These are phyloP conservation scores for Colletotrichum orchidophilum DNA, from an alignment of 2,329 filamentous ascomycete genomes.

Conservation along the genomic window DNA sequence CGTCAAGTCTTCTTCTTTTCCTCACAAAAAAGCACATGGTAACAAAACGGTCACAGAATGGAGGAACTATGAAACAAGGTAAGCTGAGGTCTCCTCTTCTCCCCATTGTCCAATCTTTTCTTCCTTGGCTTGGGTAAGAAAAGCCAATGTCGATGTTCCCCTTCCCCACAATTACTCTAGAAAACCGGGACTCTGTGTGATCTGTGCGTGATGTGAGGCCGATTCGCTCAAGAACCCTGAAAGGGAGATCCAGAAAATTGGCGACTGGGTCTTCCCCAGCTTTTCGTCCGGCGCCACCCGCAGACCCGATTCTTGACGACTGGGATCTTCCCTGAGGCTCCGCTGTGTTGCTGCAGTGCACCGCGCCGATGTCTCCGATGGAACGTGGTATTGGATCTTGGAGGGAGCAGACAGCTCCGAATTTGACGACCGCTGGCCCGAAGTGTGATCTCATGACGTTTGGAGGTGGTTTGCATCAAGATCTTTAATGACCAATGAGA, in stretches of 20 bases:
- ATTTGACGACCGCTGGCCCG: not conserved
- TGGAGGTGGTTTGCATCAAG: not conserved
- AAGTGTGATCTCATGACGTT: not conserved
- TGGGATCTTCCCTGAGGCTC: slow-evolving; percentile 18
- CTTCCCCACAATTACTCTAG: not conserved
- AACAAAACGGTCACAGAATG: not conserved
- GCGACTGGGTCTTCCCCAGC: slow-evolving; percentile 23
- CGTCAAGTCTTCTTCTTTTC: not conserved
- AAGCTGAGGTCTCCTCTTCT: slow-evolving; percentile 13
- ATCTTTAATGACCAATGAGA: not conserved
- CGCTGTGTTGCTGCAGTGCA: slow-evolving; percentile 23
- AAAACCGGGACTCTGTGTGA: not conserved
- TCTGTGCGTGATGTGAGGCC: not conserved
- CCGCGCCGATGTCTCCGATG: slow-evolving; percentile 18
- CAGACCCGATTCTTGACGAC: not conserved
- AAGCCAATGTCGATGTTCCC: not conserved
- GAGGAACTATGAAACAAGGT: slow-evolving; percentile 2
- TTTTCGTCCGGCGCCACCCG: slow-evolving; percentile 14
- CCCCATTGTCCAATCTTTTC: slow-evolving; percentile 16
- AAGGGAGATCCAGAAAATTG: slow-evolving; percentile 7
- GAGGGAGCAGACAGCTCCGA: not conserved
- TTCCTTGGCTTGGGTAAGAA: not conserved
- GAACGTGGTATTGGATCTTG: slow-evolving; percentile 25
- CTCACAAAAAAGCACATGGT: slow-evolving; percentile 19
- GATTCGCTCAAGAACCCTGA: not conserved